phyloP scores from a whole-genome alignment of 1,139 yeast species.

The Yamadazyma atmosphaerica region DNA sequence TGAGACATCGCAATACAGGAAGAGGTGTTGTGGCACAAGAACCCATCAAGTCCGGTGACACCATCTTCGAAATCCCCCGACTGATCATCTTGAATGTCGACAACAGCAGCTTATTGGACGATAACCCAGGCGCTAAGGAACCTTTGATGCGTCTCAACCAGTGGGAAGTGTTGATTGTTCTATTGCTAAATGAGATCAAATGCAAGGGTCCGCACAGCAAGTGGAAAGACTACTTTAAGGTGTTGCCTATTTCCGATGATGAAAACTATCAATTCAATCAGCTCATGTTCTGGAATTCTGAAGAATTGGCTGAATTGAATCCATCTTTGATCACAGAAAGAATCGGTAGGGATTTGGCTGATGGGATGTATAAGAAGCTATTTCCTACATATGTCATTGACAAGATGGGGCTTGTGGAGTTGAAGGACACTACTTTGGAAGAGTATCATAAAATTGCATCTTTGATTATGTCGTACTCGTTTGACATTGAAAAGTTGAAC shows the following conservation, averaged over 20 bases:
- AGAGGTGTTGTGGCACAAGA: slow-evolving; percentile 71
- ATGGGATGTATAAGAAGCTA: slow-evolving; percentile 50
- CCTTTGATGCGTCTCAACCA: slow-evolving; percentile 50
- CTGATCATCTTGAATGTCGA: slow-evolving; percentile 54
- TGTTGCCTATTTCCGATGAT: slow-evolving; percentile 55
- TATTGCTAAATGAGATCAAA: slow-evolving; percentile 59
- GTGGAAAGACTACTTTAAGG: slow-evolving; percentile 71
- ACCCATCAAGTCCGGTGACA: slow-evolving; percentile 59
- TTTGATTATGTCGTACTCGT: slow-evolving; percentile 47
- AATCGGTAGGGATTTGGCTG: slow-evolving; percentile 71
- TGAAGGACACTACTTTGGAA: slow-evolving; percentile 42
- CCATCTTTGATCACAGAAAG: slow-evolving; percentile 74
- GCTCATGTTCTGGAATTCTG: slow-evolving; percentile 75
- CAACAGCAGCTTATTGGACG: slow-evolving; percentile 48
- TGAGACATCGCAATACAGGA: slow-evolving; percentile 62
- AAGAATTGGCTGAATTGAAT: slow-evolving; percentile 48
- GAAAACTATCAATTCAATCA: slow-evolving; percentile 52
- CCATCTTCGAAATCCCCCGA: slow-evolving; percentile 70
- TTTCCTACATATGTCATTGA: slow-evolving; percentile 24
- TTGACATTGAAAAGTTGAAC: slow-evolving; percentile 32
- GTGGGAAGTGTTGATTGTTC: slow-evolving; percentile 78
- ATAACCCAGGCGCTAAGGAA: slow-evolving; percentile 30
- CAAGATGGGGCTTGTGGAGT: slow-evolving; percentile 24
- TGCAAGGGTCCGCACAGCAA: slow-evolving; percentile 42
- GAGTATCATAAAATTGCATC: slow-evolving; percentile 73